Evolutionary conservation across 2,329 filamentous ascomycete species (phyloP).

Genomic region (Aspergillus neoniger): DNA sequence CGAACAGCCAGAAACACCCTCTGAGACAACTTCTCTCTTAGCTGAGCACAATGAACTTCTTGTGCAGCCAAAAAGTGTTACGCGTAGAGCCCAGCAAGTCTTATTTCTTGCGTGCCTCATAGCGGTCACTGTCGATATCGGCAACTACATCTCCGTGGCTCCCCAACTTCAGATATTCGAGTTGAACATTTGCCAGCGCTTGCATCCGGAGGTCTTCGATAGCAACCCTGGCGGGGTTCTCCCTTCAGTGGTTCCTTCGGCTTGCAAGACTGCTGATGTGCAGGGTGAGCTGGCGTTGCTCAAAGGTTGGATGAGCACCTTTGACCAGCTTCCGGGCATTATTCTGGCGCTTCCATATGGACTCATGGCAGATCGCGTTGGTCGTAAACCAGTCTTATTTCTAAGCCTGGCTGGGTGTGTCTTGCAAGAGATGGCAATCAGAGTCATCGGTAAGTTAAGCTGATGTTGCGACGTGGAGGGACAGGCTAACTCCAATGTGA

Average conservation of each 20-base stretch:
- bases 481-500: not conserved
- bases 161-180: conserved; percentile 18
- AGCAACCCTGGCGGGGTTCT: not conserved
- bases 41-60: not conserved
- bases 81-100: conserved; percentile 5
- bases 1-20: not conserved
- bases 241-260: not conserved
- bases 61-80: not conserved
- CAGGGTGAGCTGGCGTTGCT: conserved; percentile 17
- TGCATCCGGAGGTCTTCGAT: conserved; percentile 12
- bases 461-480: not conserved
- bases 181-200: conserved; percentile 15
- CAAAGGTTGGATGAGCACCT: conserved; percentile 16
- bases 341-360: conserved; percentile 17
- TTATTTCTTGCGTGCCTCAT: conserved; percentile 9
- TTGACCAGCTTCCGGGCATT: conserved; percentile 14
- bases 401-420: conserved; percentile 11
- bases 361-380: conserved; percentile 16
- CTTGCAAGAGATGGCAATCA: conserved; percentile 9
- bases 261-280: conserved; percentile 15
- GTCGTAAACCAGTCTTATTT: conserved; percentile 12
- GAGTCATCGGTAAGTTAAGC: conserved; percentile 13
- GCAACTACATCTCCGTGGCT: conserved; percentile 13
- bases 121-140: conserved; percentile 16
- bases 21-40: conserved; percentile 3